Percentiles rank a stretch among this genome's conserved stretches.
phyloP scores from a whole-genome alignment of 2,329 filamentous ascomycete species.

The Fusarium guadeloupense region DNA sequence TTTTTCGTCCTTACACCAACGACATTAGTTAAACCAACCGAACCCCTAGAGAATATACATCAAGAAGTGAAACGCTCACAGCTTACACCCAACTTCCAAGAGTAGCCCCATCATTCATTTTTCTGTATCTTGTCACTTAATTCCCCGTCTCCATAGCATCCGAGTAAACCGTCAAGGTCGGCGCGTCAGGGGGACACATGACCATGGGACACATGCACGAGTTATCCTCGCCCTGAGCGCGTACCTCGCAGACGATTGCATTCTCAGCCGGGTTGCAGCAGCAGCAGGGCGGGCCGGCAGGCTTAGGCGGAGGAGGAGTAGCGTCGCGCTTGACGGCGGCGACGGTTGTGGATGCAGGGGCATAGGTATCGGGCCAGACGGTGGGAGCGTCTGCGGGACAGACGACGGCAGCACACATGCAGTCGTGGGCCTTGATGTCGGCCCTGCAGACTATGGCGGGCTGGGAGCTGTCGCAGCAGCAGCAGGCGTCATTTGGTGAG shows the following conservation, averaged over 20 bases:
- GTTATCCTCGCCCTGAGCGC: conserved; percentile 19
- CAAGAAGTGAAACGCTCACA: conserved; percentile 19
- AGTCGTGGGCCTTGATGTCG: conserved; percentile 29
- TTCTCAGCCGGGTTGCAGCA: conserved; percentile 33
- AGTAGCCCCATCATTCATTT: background rate
- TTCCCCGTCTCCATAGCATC: conserved; percentile 11
- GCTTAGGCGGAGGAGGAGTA: conserved; percentile 3
- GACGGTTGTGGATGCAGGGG: background rate
- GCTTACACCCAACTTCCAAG: background rate
- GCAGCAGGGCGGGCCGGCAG: conserved; percentile 28
- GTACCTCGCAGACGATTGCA: conserved; percentile 34
- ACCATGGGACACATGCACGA: conserved; percentile 36
- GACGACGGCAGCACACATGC: conserved; percentile 39
- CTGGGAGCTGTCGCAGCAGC: conserved; percentile 47
- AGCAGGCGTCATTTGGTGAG: conserved; percentile 44
- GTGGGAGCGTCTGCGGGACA: conserved; percentile 39
- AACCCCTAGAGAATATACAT: conserved; percentile 17
- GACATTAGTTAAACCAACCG: too few species aligned
- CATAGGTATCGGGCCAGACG: conserved; percentile 5
- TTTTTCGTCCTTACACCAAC: conserved; percentile 7
- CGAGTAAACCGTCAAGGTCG: conserved; percentile 28
- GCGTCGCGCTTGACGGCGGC: conserved; percentile 8
- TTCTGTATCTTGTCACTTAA: background rate
- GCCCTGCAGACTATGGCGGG: conserved; percentile 41
- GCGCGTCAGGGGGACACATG: conserved; percentile 29